Evolutionary conservation across 257 asterid genomes (phyloP).

Genomic region (Nicotiana attenuata): DNA sequence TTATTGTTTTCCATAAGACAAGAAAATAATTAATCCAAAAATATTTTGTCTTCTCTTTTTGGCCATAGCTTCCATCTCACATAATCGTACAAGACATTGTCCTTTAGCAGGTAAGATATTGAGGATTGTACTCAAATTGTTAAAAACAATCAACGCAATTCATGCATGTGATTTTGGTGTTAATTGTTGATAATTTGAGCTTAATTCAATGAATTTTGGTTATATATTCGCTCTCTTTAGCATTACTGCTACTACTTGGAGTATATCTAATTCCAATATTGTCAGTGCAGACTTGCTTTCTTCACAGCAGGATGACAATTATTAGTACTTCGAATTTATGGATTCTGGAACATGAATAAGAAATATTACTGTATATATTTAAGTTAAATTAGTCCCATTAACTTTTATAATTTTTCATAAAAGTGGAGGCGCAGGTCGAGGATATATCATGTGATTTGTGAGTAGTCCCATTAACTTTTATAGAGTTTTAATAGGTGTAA

Average conservation of each 20-base stretch:
- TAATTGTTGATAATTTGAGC: background rate
- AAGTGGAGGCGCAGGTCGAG: too few species aligned
- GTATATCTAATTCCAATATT: background rate
- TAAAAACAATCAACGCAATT: background rate
- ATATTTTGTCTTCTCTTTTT: background rate
- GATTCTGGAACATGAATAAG: background rate
- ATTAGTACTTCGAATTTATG: background rate
- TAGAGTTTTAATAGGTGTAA: too few species aligned
- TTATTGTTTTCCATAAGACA: background rate
- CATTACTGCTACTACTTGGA: background rate
- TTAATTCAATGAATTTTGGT: constrained; percentile 1
- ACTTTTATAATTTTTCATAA: too few species aligned
- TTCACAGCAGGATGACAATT: background rate
- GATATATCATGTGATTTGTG: too few species aligned
- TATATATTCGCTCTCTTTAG: background rate
- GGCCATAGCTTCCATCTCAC: background rate
- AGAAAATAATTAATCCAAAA: background rate
- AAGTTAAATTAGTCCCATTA: too few species aligned
- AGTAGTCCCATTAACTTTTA: too few species aligned
- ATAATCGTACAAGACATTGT: constrained; percentile 2
- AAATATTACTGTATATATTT: background rate
- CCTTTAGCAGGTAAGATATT: background rate
- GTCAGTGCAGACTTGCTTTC: background rate
- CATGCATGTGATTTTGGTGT: background rate
- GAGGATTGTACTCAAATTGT: background rate